Conservation (phyloP, 768 basidiomycete species). For the Holtermannia corniformis region DNA sequence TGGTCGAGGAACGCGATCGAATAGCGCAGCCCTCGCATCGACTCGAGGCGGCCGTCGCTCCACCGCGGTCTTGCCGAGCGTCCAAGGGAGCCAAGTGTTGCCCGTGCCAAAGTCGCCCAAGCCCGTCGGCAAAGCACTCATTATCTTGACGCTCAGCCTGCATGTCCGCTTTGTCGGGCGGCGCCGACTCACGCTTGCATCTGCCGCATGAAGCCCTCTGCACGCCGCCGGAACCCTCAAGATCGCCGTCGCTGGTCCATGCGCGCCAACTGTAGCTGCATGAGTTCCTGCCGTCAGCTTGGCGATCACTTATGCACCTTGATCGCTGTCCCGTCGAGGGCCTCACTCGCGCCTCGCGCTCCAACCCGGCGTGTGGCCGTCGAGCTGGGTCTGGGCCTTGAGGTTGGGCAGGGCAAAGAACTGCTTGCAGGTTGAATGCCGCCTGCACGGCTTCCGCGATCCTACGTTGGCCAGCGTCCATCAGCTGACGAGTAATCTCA, state of each 20-base stretch:
- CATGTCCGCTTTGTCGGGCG: neutral
- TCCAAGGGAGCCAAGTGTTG: slow-evolving; percentile 24
- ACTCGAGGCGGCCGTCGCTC: slow-evolving; percentile 33
- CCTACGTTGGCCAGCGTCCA: slow-evolving; percentile 30
- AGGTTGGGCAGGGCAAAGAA: slow-evolving; percentile 26
- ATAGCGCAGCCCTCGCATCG: slow-evolving; percentile 24
- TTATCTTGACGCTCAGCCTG: slow-evolving; percentile 19
- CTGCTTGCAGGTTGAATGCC: slow-evolving; percentile 15
- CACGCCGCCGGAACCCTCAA: slow-evolving; percentile 11
- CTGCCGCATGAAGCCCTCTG: slow-evolving; percentile 18
- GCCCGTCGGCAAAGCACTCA: slow-evolving; percentile 29
- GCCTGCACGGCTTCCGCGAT: slow-evolving; percentile 19
- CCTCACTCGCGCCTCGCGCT: slow-evolving; percentile 21
- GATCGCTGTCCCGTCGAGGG: slow-evolving; percentile 33
- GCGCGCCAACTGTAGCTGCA: slow-evolving; percentile 25
- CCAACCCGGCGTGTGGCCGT: slow-evolving; percentile 24
- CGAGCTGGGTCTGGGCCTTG: slow-evolving; percentile 26
- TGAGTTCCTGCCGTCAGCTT: slow-evolving; percentile 9
- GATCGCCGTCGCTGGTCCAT: slow-evolving; percentile 16
- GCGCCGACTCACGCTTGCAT: slow-evolving; percentile 7
- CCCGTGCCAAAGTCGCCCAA: slow-evolving; percentile 35
- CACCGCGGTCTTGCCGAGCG: slow-evolving; percentile 20
- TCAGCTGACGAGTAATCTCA: slow-evolving; percentile 26
- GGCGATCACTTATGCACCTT: slow-evolving; percentile 5
- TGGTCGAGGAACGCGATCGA: slow-evolving; percentile 38